phyloP scores from a whole-genome alignment of 73 alveolate species.

The Tetrahymena malaccensis region DNA sequence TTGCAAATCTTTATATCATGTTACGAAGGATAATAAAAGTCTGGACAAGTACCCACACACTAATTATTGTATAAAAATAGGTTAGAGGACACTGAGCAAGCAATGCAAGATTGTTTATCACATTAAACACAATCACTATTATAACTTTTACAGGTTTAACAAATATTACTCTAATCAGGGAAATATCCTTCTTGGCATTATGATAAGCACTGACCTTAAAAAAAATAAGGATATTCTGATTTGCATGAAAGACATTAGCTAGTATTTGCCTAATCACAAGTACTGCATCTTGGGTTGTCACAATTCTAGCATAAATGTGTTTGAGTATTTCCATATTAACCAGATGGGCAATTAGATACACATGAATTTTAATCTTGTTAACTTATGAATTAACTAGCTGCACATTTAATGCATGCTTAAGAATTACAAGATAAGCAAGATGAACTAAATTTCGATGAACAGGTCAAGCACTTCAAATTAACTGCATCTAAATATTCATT shows the following conservation, averaged over 20 bases:
- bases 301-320: background rate
- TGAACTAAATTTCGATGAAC: background rate
- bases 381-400: background rate
- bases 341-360: background rate
- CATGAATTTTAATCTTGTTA: background rate
- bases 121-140: background rate
- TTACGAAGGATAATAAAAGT: background rate
- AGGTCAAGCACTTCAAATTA: background rate
- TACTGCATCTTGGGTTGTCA: background rate
- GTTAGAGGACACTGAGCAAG: background rate
- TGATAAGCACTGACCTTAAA: background rate
- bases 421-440: background rate
- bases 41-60: background rate
- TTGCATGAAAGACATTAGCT: background rate
- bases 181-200: background rate
- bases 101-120: background rate
- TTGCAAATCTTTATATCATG: background rate
- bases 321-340: background rate
- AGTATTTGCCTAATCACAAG: background rate
- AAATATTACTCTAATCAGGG: background rate
- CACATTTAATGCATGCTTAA: background rate
- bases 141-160: background rate
- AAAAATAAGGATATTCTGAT: background rate
- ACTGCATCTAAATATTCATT: background rate
- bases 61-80: background rate